Percentiles rank a stretch among this genome's conserved stretches.
phyloP scores from a whole-genome alignment of 1,139 yeast species.

The Pichia kudriavzevii region DNA sequence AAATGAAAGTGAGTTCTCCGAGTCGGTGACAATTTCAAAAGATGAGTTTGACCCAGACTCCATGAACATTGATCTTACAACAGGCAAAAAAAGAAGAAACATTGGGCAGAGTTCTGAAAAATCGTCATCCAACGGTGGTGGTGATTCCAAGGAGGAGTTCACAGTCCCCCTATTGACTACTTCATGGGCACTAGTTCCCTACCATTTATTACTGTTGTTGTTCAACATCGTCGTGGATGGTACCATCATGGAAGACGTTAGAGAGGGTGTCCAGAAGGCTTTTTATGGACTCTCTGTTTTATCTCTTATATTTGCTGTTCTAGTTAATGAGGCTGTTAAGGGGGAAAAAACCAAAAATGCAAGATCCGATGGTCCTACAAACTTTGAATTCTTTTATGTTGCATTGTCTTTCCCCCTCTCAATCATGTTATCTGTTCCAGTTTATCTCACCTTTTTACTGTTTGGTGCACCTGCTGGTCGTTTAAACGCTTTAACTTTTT shows the following conservation, averaged over 20 bases:
- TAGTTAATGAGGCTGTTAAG: conserved; percentile 15
- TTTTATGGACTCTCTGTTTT: conserved; percentile 12
- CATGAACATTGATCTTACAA: conserved; percentile 14
- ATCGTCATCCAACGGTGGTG: not conserved
- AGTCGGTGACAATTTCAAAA: conserved; percentile 10
- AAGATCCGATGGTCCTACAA: conserved; percentile 19
- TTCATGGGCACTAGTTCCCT: conserved; percentile 35
- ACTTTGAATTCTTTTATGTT: conserved; percentile 22
- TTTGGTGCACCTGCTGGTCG: conserved; percentile 81
- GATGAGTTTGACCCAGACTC: conserved; percentile 16
- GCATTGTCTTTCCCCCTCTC: conserved; percentile 32
- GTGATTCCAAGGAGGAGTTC: not conserved
- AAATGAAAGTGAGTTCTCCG: conserved; percentile 4
- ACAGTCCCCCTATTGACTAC: conserved; percentile 18
- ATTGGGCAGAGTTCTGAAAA: too few relatives aligned
- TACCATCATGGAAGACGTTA: conserved; percentile 10
- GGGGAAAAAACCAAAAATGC: conserved; percentile 9
- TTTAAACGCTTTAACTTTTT: conserved; percentile 48
- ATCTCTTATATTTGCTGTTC: conserved; percentile 13
- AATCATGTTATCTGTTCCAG: conserved; percentile 41
- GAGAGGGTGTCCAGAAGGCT: conserved; percentile 11
- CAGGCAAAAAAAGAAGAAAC: conserved; percentile 11
- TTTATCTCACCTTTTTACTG: conserved; percentile 48
- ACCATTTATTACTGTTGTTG: conserved; percentile 37
- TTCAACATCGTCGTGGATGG: conserved; percentile 24